Evolutionary conservation across 2,329 filamentous ascomycete genomes (phyloP).

Genomic region (Aspergillus uvarum): DNA sequence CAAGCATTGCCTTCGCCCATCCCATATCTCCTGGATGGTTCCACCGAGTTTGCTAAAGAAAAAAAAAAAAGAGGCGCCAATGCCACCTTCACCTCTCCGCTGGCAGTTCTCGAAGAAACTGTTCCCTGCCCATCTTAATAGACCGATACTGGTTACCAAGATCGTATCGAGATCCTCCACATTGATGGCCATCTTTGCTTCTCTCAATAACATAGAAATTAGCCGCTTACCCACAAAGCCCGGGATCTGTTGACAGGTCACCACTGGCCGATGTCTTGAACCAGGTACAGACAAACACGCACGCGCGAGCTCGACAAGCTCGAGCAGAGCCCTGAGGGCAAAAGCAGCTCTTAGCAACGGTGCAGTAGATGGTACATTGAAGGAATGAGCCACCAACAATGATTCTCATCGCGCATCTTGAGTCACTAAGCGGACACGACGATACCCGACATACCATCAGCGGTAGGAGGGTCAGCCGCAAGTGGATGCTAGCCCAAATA

Average conservation of each 20-base stretch:
- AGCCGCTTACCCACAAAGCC: conserved; percentile 61
- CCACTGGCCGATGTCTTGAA: conserved; percentile 44
- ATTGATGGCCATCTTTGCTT: conserved; percentile 54
- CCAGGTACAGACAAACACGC: conserved; percentile 41
- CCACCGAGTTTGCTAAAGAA: conserved; percentile 58
- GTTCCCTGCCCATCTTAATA: conserved; percentile 53
- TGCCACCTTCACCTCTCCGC: conserved; percentile 56
- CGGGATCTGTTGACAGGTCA: conserved; percentile 52
- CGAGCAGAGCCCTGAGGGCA: conserved; percentile 41
- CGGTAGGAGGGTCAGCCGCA: background rate
- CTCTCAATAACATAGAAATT: conserved; percentile 57
- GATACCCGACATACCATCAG: conserved; percentile 55
- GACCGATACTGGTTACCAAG: conserved; percentile 52
- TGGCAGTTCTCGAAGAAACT: conserved; percentile 61
- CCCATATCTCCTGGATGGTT: conserved; percentile 57
- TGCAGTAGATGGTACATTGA: conserved; percentile 63
- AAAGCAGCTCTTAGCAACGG: conserved; percentile 61
- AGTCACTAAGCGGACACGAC: conserved; percentile 51
- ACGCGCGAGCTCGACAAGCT: conserved; percentile 28
- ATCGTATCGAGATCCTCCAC: conserved; percentile 56
- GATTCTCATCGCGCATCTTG: conserved; percentile 43
- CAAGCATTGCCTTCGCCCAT: conserved; percentile 41
- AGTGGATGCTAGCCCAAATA: conserved; percentile 10
- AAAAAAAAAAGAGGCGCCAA: conserved; percentile 53
- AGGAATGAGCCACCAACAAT: conserved; percentile 61